phyloP scores from a whole-genome alignment of 352 stramenopile genomes.

The Blastocystis sp. region DNA sequence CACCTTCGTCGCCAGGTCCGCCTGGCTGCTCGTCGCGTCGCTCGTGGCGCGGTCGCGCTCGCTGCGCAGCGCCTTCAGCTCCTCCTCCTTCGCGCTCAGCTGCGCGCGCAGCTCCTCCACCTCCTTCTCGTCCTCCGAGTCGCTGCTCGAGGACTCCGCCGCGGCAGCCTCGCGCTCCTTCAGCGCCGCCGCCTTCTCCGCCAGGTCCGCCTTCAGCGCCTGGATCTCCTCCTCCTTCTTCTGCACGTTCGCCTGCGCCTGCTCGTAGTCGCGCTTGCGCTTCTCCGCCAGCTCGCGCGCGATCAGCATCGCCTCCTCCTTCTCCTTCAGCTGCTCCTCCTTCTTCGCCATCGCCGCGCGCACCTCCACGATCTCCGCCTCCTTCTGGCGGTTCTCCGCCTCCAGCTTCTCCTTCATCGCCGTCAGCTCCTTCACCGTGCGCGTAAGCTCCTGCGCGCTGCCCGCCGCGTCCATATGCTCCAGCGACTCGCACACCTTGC shows the following conservation, averaged over 20 bases:
- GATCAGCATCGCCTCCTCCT: constrained; percentile 21
- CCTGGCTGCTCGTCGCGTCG: constrained; percentile 16
- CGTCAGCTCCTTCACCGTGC: constrained; percentile 20
- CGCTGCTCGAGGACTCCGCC: neutral
- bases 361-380: constrained; percentile 17
- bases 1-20: constrained; percentile 22
- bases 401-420: constrained; percentile 54
- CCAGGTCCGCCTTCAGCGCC: neutral
- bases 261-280: neutral
- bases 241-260: constrained; percentile 1
- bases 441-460: neutral
- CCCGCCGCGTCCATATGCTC: neutral
- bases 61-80: constrained; percentile 35
- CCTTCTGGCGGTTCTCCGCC: constrained; percentile 42
- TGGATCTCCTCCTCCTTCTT: constrained; percentile 60
- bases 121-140: neutral
- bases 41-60: constrained; percentile 3
- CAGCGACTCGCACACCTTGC: constrained; percentile 6
- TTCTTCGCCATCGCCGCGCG: neutral
- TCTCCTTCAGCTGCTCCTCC: constrained; percentile 50
- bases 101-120: constrained; percentile 17
- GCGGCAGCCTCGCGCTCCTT: neutral
- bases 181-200: neutral
- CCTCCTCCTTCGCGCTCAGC: constrained; percentile 33
- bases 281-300: constrained; percentile 21